These are phyloP conservation scores for Coemansia sp. DNA, from an alignment of 192 early-diverging fungal genomes.

Conservation along the genomic window DNA sequence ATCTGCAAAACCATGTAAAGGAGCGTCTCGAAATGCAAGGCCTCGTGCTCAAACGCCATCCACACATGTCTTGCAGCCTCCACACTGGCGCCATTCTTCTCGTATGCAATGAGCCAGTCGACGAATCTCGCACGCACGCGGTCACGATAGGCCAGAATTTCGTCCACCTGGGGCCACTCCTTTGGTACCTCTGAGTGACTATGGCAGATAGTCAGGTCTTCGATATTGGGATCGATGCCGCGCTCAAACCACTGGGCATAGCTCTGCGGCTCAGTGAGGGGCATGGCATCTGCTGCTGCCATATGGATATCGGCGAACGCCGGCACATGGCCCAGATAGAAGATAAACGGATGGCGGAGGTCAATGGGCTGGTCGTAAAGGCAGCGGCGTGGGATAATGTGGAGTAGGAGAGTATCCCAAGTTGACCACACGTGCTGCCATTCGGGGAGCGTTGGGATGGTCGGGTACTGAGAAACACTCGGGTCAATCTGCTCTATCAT, in stretches of 20 bases:
- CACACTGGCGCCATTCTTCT: slow-evolving; percentile 1
- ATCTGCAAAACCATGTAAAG: slow-evolving; percentile 84
- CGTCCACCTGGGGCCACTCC: slow-evolving; percentile 69
- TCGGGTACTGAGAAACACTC: slow-evolving; percentile 4
- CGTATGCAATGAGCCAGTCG: slow-evolving; percentile 39
- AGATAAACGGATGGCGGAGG: slow-evolving; percentile 84
- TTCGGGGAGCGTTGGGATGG: slow-evolving; percentile 65
- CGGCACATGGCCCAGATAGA: slow-evolving; percentile 86
- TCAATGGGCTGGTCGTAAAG: slow-evolving; percentile 71
- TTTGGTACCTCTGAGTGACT: slow-evolving; percentile 69
- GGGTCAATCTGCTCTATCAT: neutral
- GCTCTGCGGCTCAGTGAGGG: slow-evolving; percentile 58
- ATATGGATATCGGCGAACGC: slow-evolving; percentile 68
- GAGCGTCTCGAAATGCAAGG: slow-evolving; percentile 90
- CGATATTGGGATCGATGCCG: slow-evolving; percentile 88
- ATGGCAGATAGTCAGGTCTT: slow-evolving; percentile 71
- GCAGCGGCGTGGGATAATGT: slow-evolving; percentile 60
- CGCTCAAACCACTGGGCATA: slow-evolving; percentile 88
- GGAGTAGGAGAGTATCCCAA: slow-evolving; percentile 71
- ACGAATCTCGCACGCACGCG: slow-evolving; percentile 59
- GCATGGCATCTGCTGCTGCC: slow-evolving; percentile 34
- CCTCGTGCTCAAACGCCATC: slow-evolving; percentile 94
- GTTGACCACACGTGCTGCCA: slow-evolving; percentile 79
- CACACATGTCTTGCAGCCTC: slow-evolving; percentile 61
- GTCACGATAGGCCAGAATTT: slow-evolving; percentile 67